These are phyloP conservation scores for Raphanus hybrid DNA, from an alignment of 441 rosid genomes.

Conservation along the genomic window DNA sequence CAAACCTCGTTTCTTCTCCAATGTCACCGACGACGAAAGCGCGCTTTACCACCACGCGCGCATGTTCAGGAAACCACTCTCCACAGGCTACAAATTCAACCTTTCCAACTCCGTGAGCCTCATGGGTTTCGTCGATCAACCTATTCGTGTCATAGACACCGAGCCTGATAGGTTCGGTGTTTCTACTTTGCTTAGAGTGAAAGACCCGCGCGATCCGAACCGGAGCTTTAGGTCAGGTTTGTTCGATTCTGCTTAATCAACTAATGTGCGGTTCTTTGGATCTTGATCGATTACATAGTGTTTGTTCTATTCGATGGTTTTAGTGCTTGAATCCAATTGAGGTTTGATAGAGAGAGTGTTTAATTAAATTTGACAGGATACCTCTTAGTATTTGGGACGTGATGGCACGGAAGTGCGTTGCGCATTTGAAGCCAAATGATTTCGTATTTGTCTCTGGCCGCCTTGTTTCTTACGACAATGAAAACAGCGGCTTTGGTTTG, in stretches of 20 bases:
- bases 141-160: slow-evolving; percentile 34
- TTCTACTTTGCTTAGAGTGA: slow-evolving; percentile 49
- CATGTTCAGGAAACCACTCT: slow-evolving; percentile 63
- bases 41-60: slow-evolving; percentile 55
- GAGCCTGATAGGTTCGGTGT: slow-evolving; percentile 43
- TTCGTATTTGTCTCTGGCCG: slow-evolving; percentile 61
- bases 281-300: too few relatives aligned
- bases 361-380: slow-evolving; percentile 50
- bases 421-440: slow-evolving; percentile 67
- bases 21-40: slow-evolving; percentile 52
- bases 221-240: slow-evolving; percentile 52
- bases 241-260: neutral
- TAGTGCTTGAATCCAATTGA: neutral
- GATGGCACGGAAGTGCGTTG: slow-evolving; percentile 53
- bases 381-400: slow-evolving; percentile 51
- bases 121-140: slow-evolving; percentile 58
- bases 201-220: slow-evolving; percentile 38
- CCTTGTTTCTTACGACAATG: slow-evolving; percentile 47
- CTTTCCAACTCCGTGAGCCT: slow-evolving; percentile 59
- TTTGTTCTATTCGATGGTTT: too few relatives aligned
- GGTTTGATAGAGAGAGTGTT: slow-evolving; percentile 8
- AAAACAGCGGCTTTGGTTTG: slow-evolving; percentile 28
- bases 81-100: slow-evolving; percentile 36
- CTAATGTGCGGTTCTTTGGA: neutral
- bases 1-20: slow-evolving; percentile 42